Conservation (phyloP, 176 grass and related monocot genomes). For the Aegilops sharonensis region DNA sequence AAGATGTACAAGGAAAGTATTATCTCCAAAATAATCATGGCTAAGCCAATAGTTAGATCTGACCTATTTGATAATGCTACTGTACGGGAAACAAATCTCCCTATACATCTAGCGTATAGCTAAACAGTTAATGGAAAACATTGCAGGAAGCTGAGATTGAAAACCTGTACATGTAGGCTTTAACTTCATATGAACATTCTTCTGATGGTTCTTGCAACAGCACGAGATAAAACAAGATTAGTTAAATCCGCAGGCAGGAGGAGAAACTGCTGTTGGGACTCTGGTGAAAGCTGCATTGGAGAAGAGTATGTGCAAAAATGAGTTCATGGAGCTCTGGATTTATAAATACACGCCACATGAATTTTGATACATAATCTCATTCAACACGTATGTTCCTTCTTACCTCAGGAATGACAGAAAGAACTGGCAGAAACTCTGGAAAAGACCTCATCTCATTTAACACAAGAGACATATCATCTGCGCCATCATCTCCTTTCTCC, state of each 20-base stretch:
- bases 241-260: conserved; percentile 75
- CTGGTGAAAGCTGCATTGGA: conserved; percentile 58
- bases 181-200: conserved; percentile 54
- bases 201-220: conserved; percentile 79
- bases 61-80: background rate
- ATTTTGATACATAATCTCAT: background rate
- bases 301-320: conserved; percentile 20
- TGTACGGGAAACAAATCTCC: background rate
- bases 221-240: conserved; percentile 66
- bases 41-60: background rate
- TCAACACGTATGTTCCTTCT: conserved; percentile 2
- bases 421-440: conserved; percentile 54
- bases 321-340: conserved; percentile 1
- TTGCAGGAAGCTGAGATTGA: background rate
- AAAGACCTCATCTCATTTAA: conserved; percentile 71
- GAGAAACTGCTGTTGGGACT: conserved; percentile 75
- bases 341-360: background rate
- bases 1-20: background rate
- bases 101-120: background rate
- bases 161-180: conserved; percentile 20
- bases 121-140: background rate
- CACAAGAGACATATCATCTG: conserved; percentile 68
- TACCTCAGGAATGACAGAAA: conserved; percentile 86
- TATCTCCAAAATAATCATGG: background rate
- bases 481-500: conserved; percentile 39